Conservation (phyloP, 2,329 filamentous ascomycete genomes). For the Parafenestella ontariensis region DNA sequence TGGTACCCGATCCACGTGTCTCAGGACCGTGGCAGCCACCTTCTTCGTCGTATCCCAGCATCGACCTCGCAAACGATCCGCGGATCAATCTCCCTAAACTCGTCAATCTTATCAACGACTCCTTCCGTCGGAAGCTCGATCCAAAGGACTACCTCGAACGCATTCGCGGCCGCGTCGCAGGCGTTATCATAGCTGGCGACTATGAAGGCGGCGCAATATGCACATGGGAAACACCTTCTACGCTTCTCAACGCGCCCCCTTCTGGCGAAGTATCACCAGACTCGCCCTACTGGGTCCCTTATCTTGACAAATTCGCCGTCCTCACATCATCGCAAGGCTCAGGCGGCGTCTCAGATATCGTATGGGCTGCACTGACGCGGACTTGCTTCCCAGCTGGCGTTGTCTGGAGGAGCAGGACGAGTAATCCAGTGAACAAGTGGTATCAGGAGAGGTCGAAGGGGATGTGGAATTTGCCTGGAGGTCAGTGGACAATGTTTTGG, state of each 20-base stretch:
- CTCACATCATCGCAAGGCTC: conserved; percentile 86
- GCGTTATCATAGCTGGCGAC: conserved; percentile 91
- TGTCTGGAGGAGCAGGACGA: conserved; percentile 87
- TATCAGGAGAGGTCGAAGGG: conserved; percentile 92
- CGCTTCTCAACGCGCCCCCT: conserved; percentile 51
- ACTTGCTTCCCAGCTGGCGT: conserved; percentile 88
- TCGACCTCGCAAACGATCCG: conserved; percentile 75
- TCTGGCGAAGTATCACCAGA: conserved; percentile 38
- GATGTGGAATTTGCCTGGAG: conserved; percentile 80
- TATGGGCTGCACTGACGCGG: conserved; percentile 94
- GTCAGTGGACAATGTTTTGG: conserved; percentile 99
- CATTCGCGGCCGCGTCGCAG: conserved; percentile 82
- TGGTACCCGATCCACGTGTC: conserved; percentile 74
- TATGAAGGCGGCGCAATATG: conserved; percentile 96
- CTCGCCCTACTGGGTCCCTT: conserved; percentile 73
- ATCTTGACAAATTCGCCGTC: conserved; percentile 97
- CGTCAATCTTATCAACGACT: conserved; percentile 89
- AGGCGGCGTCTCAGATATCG: conserved; percentile 90
- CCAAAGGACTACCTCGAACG: conserved; percentile 81
- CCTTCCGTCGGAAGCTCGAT: conserved; percentile 85
- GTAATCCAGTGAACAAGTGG: conserved; percentile 99
- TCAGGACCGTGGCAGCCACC: conserved; percentile 71
- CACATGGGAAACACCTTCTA: conserved; percentile 84
- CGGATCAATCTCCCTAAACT: conserved; percentile 84
- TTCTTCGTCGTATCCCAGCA: conserved; percentile 62